Percentiles rank a stretch among this genome's conserved stretches.
phyloP scores from a whole-genome alignment of 768 basidiomycete genomes.

The Lentinula aciculospora region DNA sequence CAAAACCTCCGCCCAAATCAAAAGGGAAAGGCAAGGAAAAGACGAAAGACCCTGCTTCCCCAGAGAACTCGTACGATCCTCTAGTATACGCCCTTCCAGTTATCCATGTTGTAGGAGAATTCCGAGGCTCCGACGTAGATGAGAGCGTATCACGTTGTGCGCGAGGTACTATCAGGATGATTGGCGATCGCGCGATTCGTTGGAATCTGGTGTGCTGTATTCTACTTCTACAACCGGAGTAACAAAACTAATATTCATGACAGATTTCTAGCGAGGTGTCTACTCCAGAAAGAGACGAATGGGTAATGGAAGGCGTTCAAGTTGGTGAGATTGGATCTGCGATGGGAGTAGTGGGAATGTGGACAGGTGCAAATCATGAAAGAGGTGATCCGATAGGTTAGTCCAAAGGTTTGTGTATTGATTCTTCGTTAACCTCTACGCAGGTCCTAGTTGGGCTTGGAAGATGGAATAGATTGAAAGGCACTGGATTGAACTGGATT shows the following conservation, averaged over 20 bases:
- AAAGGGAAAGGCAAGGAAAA: background rate
- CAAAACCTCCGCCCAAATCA: constrained; percentile 13
- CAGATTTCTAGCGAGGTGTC: constrained; percentile 24
- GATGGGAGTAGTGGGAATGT: constrained; percentile 42
- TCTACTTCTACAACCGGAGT: background rate
- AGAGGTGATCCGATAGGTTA: constrained; percentile 6
- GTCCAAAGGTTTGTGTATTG: background rate
- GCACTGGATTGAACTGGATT: too few species aligned
- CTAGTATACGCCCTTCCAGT: constrained; percentile 36
- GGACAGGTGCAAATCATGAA: constrained; percentile 6
- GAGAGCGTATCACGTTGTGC: constrained; percentile 26
- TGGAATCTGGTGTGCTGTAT: constrained; percentile 42
- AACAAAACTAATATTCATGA: background rate
- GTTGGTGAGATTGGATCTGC: constrained; percentile 50
- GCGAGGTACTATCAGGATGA: constrained; percentile 40
- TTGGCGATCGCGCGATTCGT: constrained; percentile 41
- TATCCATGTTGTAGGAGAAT: constrained; percentile 44
- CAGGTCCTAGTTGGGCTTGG: constrained; percentile 7
- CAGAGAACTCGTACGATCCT: constrained; percentile 5
- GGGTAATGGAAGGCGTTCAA: constrained; percentile 53
- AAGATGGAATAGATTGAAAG: constrained; percentile 6
- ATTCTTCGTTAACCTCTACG: background rate
- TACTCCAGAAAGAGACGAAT: constrained; percentile 27
- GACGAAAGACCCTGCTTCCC: background rate
- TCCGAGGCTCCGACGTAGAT: constrained; percentile 30